phyloP scores from a whole-genome alignment of 257 asterid species.

The Solanum tarapatanum region DNA sequence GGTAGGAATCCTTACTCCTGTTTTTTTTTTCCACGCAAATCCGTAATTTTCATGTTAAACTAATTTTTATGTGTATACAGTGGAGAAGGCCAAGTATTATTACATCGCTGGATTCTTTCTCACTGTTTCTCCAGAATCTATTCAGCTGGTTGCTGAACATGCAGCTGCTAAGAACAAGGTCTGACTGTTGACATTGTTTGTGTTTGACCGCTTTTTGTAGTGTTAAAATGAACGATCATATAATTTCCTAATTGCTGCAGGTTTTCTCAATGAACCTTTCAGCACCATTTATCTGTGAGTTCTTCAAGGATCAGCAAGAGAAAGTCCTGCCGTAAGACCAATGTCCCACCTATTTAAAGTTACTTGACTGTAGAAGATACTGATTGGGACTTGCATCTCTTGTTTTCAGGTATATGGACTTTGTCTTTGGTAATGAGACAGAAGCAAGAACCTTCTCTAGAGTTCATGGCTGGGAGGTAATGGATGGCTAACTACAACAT shows the following conservation, averaged over 20 bases:
- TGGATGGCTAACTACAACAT: not conserved
- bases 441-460: constrained; percentile 86
- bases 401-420: constrained; percentile 59
- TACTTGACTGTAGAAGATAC: not conserved
- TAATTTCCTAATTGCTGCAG: constrained; percentile 20
- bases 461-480: constrained; percentile 99
- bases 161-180: constrained; percentile 92
- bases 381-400: constrained; percentile 8
- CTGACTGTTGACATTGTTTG: not conserved
- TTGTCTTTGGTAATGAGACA: constrained; percentile 85
- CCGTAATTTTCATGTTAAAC: not conserved
- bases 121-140: constrained; percentile 96
- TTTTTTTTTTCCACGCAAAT: too few species aligned
- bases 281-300: constrained; percentile 94
- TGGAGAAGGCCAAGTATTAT: constrained; percentile 89
- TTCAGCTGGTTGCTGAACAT: constrained; percentile 87
- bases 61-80: constrained; percentile 25
- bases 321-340: constrained; percentile 65
- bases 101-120: constrained; percentile 95
- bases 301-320: constrained; percentile 74
- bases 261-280: constrained; percentile 77
- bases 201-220: not conserved
- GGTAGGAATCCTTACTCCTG: constrained; percentile 23
- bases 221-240: not conserved
- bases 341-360: not conserved